Percentiles rank a stretch among this genome's conserved stretches.
Evolutionary conservation across 495 filamentous ascomycete genomes (phyloP).

Genomic region (Lentithecium fluviatile): DNA sequence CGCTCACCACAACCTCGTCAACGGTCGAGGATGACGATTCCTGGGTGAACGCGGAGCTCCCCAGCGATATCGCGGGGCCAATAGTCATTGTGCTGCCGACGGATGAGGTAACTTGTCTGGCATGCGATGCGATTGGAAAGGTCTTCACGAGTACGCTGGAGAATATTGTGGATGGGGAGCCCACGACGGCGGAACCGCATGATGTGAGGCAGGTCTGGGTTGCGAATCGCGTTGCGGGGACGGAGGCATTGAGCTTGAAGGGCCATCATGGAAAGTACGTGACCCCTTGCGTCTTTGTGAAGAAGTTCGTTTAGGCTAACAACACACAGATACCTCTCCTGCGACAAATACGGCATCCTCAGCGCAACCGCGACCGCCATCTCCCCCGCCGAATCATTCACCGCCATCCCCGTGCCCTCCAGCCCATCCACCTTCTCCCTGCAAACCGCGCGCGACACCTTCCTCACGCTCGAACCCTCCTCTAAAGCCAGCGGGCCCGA

Average conservation of each 20-base stretch:
- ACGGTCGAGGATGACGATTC: slow-evolving; percentile 66
- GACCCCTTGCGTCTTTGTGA: too few species aligned
- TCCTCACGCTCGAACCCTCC: slow-evolving; percentile 43
- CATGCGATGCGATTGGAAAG: slow-evolving; percentile 79
- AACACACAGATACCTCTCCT: slow-evolving; percentile 63
- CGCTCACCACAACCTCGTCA: slow-evolving; percentile 43
- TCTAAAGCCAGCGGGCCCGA: slow-evolving; percentile 26
- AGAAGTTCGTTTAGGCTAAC: too few species aligned
- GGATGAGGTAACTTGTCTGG: slow-evolving; percentile 64
- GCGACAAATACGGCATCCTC: slow-evolving; percentile 79
- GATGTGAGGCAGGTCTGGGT: slow-evolving; percentile 96
- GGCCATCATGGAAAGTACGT: slow-evolving; percentile 71
- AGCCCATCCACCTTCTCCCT: slow-evolving; percentile 37
- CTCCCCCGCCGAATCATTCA: slow-evolving; percentile 75
- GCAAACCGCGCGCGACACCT: slow-evolving; percentile 41
- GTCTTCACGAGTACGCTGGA: slow-evolving; percentile 77
- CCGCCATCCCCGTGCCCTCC: slow-evolving; percentile 38
- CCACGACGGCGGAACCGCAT: slow-evolving; percentile 81
- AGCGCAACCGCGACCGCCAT: slow-evolving; percentile 77
- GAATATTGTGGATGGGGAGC: slow-evolving; percentile 78
- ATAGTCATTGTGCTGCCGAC: slow-evolving; percentile 78
- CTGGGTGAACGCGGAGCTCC: slow-evolving; percentile 84
- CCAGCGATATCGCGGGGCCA: slow-evolving; percentile 77
- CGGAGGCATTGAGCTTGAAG: slow-evolving; percentile 79
- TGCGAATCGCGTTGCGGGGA: slow-evolving; percentile 79